Conservation (phyloP, 2,329 filamentous ascomycete genomes). For the Beauveria australis region DNA sequence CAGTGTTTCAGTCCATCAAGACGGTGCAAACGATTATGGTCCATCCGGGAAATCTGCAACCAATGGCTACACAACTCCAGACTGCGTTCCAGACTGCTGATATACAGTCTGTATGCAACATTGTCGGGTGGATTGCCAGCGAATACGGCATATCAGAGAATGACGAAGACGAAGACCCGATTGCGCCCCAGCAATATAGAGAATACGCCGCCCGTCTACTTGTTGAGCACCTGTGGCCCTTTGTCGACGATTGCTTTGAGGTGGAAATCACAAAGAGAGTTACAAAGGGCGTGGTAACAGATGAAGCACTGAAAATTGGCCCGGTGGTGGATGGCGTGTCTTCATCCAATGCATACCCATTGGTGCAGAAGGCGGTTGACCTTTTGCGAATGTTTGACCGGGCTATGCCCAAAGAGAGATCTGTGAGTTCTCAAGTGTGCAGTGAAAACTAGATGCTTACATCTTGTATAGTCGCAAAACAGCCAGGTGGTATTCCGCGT, state of each 20-base stretch:
- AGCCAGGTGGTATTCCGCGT: constrained; percentile 58
- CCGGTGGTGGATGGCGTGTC: constrained; percentile 40
- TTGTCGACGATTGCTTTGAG: constrained; percentile 47
- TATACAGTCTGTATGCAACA: constrained; percentile 43
- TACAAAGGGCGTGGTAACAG: constrained; percentile 37
- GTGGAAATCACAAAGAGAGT: constrained; percentile 48
- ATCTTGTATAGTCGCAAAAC: constrained; percentile 28
- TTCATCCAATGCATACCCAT: constrained; percentile 49
- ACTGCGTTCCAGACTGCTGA: constrained; percentile 38
- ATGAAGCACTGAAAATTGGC: constrained; percentile 42
- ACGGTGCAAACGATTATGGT: constrained; percentile 41
- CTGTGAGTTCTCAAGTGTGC: constrained; percentile 35
- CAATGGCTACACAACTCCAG: constrained; percentile 43
- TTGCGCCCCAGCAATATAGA: constrained; percentile 44
- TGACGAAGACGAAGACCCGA: constrained; percentile 47
- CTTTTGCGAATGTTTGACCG: constrained; percentile 55
- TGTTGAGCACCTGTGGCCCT: constrained; percentile 49
- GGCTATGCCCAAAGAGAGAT: constrained; percentile 55
- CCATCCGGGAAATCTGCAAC: constrained; percentile 46
- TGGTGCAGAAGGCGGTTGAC: constrained; percentile 50
- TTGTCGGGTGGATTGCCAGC: constrained; percentile 49
- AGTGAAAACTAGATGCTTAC: constrained; percentile 11
- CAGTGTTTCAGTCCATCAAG: constrained; percentile 44
- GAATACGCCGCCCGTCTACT: constrained; percentile 49
- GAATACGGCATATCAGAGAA: constrained; percentile 49